Percentiles rank a stretch among this genome's conserved stretches.
phyloP scores from a whole-genome alignment of 768 basidiomycete genomes.

The Lentinula guzmanii region DNA sequence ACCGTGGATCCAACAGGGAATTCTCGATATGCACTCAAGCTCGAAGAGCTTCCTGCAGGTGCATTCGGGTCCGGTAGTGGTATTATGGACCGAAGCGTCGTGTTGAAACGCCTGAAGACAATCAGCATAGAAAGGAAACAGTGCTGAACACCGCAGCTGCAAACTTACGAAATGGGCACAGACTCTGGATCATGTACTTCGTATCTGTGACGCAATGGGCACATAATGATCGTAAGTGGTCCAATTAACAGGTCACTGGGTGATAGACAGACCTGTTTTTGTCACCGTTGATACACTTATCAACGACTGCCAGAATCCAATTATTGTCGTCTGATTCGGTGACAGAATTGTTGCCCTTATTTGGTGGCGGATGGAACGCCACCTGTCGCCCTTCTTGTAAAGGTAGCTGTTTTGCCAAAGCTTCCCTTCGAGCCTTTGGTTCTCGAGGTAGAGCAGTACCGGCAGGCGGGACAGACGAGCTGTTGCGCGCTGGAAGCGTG shows the following conservation, averaged over 20 bases:
- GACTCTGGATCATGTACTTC: slow-evolving; percentile 85
- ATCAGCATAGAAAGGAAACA: slow-evolving; percentile 1
- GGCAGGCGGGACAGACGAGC: slow-evolving; percentile 44
- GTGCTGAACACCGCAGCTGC: slow-evolving; percentile 1
- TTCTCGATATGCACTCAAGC: slow-evolving; percentile 64
- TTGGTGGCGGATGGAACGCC: slow-evolving; percentile 68
- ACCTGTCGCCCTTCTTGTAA: slow-evolving; percentile 73
- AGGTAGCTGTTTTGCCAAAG: slow-evolving; percentile 54
- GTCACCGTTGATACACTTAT: slow-evolving; percentile 62
- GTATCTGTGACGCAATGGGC: slow-evolving; percentile 39
- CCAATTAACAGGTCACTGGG: not conserved
- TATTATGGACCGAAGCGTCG: slow-evolving; percentile 65
- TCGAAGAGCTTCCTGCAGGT: slow-evolving; percentile 48
- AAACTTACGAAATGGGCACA: slow-evolving; percentile 52
- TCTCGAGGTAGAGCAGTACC: slow-evolving; percentile 54
- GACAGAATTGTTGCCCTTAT: slow-evolving; percentile 34
- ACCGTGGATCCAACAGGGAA: slow-evolving; percentile 70
- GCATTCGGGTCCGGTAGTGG: slow-evolving; percentile 75
- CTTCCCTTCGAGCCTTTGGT: slow-evolving; percentile 61
- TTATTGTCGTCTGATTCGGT: slow-evolving; percentile 46
- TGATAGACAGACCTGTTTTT: slow-evolving; percentile 51
- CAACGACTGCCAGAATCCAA: slow-evolving; percentile 81
- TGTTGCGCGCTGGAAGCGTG: slow-evolving; percentile 45
- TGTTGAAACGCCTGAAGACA: slow-evolving; percentile 50
- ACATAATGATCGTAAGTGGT: not conserved